phyloP scores from a whole-genome alignment of 2,329 filamentous ascomycete genomes.

The Aspergillus jensenii region DNA sequence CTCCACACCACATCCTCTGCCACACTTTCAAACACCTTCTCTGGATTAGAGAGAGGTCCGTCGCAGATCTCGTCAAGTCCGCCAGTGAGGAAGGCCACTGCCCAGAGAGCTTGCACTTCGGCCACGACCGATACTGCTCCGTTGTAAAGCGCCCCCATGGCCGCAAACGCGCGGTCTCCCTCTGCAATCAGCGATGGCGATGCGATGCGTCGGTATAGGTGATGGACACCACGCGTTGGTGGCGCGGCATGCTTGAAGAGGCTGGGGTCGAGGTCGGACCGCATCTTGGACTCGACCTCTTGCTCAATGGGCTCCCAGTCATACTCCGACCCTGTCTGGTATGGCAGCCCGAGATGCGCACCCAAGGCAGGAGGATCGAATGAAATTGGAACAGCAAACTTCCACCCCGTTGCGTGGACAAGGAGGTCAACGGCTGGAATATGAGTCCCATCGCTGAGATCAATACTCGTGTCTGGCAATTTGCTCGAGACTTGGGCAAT shows the following conservation, averaged over 20 bases:
- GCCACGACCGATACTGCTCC: constrained; percentile 22
- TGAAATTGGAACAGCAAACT: constrained; percentile 19
- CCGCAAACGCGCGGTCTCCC: constrained; percentile 24
- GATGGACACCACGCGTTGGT: constrained; percentile 13
- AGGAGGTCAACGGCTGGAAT: constrained; percentile 20
- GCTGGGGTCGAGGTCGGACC: constrained; percentile 1
- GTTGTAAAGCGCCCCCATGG: constrained; percentile 17
- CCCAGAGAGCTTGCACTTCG: constrained; percentile 19
- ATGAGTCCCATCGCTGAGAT: constrained; percentile 8
- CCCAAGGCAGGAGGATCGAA: constrained; percentile 17
- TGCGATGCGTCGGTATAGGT: constrained; percentile 26
- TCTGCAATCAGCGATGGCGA: constrained; percentile 19
- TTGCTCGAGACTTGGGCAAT: constrained; percentile 7
- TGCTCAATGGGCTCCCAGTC: constrained; percentile 17
- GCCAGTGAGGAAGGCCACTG: constrained; percentile 22
- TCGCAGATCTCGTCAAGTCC: constrained; percentile 14
- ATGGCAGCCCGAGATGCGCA: constrained; percentile 16
- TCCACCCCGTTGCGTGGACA: constrained; percentile 25
- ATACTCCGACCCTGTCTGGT: background rate
- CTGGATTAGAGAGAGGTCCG: background rate
- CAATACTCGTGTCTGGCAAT: background rate
- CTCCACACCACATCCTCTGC: constrained; percentile 24
- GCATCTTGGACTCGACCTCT: constrained; percentile 3
- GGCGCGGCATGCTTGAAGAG: background rate
- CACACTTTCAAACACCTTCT: constrained; percentile 13